Evolutionary conservation across 495 filamentous ascomycete species (phyloP).

Genomic region (Podospora appendiculata): DNA sequence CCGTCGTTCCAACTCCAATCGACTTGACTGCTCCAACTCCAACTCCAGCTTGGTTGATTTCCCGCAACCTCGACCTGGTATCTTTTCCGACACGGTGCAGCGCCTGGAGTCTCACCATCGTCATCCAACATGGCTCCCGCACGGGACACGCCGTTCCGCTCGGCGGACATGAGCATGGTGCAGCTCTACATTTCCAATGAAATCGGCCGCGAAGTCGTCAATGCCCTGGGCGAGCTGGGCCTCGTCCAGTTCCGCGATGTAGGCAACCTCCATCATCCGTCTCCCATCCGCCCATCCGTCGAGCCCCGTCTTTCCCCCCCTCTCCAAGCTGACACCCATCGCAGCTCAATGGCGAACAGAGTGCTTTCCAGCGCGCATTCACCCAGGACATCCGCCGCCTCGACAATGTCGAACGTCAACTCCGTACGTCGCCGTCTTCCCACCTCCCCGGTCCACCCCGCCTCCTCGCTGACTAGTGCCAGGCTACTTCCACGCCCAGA

Average conservation of each 20-base stretch:
- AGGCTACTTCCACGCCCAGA: slow-evolving; percentile 91
- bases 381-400: slow-evolving; percentile 94
- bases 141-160: slow-evolving; percentile 96
- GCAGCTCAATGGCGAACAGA: slow-evolving; percentile 79
- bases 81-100: background rate
- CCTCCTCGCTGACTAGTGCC: background rate
- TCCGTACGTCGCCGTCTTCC: slow-evolving; percentile 54
- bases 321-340: slow-evolving; percentile 2
- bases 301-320: background rate
- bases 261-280: slow-evolving; percentile 4
- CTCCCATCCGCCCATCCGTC: no score
- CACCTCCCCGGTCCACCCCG: background rate
- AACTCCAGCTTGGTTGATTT: slow-evolving; percentile 1
- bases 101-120: slow-evolving; percentile 2
- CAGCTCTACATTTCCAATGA: slow-evolving; percentile 99
- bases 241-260: slow-evolving; percentile 97
- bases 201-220: slow-evolving; percentile 95
- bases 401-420: slow-evolving; percentile 95
- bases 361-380: slow-evolving; percentile 93
- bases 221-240: slow-evolving; percentile 90
- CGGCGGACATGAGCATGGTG: slow-evolving; percentile 99
- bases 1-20: background rate
- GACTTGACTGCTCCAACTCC: slow-evolving; percentile 3
- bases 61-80: slow-evolving; percentile 1
- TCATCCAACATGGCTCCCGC: slow-evolving; percentile 42